A percentile compares a stretch with the other conserved stretches of the same genome.
Evolutionary conservation across 257 asterid genomes (phyloP).

Genomic region (Solanum habrochaites): DNA sequence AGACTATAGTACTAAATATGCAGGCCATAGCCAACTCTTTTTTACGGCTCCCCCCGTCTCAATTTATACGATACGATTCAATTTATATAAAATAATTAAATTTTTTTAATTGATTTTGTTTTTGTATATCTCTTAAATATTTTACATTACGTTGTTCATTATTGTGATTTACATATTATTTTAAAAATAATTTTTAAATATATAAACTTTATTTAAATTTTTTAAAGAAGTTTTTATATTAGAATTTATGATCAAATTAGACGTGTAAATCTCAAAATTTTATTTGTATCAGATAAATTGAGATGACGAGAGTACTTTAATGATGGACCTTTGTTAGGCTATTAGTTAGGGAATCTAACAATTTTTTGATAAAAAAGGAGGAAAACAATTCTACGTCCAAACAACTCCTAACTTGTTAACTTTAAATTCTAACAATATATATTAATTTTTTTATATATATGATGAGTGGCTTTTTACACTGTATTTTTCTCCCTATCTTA

Average conservation of each 20-base stretch:
- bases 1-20: not conserved
- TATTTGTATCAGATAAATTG: fast-evolving
- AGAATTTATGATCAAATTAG: too few species aligned
- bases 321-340: not conserved
- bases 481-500: not conserved
- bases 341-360: not conserved
- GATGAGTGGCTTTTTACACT: not conserved
- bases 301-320: too few species aligned
- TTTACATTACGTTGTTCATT: too few species aligned
- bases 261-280: not conserved
- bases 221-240: too few species aligned
- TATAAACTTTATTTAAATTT: too few species aligned
- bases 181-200: too few species aligned
- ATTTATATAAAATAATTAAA: not conserved
- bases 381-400: not conserved
- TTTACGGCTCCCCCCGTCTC: not conserved
- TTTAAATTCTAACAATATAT: too few species aligned
- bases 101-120: not conserved
- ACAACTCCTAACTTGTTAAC: not conserved
- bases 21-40: not conserved
- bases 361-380: not conserved
- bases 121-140: not conserved
- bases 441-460: too few species aligned
- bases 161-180: not conserved
- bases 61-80: fast-evolving